These are phyloP conservation scores for Aureobasidium sp. DNA, from an alignment of 2,329 filamentous ascomycete genomes.

Conservation along the genomic window DNA sequence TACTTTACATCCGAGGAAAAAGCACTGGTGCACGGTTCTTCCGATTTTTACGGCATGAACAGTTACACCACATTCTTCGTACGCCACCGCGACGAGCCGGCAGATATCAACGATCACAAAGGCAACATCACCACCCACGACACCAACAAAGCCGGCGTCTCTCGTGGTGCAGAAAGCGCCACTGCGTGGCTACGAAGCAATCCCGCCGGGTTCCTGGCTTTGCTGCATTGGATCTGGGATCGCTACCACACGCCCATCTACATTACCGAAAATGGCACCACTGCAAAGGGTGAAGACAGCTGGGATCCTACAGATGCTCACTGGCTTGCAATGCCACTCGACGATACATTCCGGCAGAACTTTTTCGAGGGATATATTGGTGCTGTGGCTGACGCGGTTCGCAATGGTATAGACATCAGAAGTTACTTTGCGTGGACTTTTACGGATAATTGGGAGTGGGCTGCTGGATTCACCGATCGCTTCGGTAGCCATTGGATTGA, in stretches of 20 bases:
- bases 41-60: slow-evolving; percentile 30
- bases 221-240: slow-evolving; percentile 70
- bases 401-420: slow-evolving; percentile 68
- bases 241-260: slow-evolving; percentile 75
- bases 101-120: slow-evolving; percentile 1
- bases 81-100: neutral
- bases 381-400: slow-evolving; percentile 66
- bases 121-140: slow-evolving; percentile 42
- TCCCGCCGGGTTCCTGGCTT: slow-evolving; percentile 66
- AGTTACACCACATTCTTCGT: slow-evolving; percentile 33
- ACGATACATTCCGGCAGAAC: slow-evolving; percentile 73
- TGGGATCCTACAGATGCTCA: slow-evolving; percentile 56
- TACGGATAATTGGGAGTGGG: slow-evolving; percentile 56
- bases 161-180: slow-evolving; percentile 70
- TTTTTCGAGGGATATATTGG: slow-evolving; percentile 73
- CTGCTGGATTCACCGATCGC: slow-evolving; percentile 35
- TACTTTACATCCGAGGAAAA: slow-evolving; percentile 29
- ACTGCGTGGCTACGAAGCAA: slow-evolving; percentile 74
- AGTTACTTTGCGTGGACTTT: slow-evolving; percentile 84
- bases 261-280: slow-evolving; percentile 84
- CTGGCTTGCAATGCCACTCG: slow-evolving; percentile 31
- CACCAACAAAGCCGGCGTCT: slow-evolving; percentile 27
- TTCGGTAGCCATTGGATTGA: slow-evolving; percentile 39
- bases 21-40: slow-evolving; percentile 25
- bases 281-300: slow-evolving; percentile 58